Evolutionary conservation across 1,284 basidiomycete genomes (phyloP).

Genomic region (Rhodofomes roseus): DNA sequence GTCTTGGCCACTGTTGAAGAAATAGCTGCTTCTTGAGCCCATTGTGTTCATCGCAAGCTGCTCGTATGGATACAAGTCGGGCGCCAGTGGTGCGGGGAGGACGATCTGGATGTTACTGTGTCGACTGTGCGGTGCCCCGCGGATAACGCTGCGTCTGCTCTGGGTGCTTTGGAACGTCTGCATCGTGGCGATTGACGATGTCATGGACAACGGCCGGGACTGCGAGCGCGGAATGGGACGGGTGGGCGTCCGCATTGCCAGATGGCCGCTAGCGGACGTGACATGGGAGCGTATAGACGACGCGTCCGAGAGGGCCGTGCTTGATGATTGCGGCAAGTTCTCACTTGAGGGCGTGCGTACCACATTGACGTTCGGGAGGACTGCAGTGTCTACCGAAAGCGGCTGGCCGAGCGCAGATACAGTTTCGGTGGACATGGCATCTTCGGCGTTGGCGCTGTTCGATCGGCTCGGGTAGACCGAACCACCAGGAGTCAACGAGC

Average conservation of each 20-base stretch:
- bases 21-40: slow-evolving; percentile 10
- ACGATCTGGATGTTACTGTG: slow-evolving; percentile 57
- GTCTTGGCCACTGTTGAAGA: slow-evolving; percentile 9
- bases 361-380: slow-evolving; percentile 17
- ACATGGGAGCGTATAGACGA: slow-evolving; percentile 9
- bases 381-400: slow-evolving; percentile 11
- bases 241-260: slow-evolving; percentile 16
- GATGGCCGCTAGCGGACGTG: background rate
- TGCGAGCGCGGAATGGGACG: slow-evolving; percentile 16
- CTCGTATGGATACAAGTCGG: slow-evolving; percentile 26
- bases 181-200: slow-evolving; percentile 35
- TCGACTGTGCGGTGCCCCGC: slow-evolving; percentile 49
- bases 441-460: slow-evolving; percentile 23
- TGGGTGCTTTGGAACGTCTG: slow-evolving; percentile 24
- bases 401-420: slow-evolving; percentile 1
- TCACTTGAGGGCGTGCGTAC: slow-evolving; percentile 12
- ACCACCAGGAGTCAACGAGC: slow-evolving; percentile 25
- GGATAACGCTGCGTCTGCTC: slow-evolving; percentile 31
- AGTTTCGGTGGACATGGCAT: slow-evolving; percentile 24
- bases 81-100: slow-evolving; percentile 54
- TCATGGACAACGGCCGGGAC: slow-evolving; percentile 31
- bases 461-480: slow-evolving; percentile 17
- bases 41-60: slow-evolving; percentile 4
- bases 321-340: slow-evolving; percentile 10
- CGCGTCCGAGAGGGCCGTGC: slow-evolving; percentile 18